phyloP scores from a whole-genome alignment of 306 rosid genomes.

The Lathyrus tuberosus region DNA sequence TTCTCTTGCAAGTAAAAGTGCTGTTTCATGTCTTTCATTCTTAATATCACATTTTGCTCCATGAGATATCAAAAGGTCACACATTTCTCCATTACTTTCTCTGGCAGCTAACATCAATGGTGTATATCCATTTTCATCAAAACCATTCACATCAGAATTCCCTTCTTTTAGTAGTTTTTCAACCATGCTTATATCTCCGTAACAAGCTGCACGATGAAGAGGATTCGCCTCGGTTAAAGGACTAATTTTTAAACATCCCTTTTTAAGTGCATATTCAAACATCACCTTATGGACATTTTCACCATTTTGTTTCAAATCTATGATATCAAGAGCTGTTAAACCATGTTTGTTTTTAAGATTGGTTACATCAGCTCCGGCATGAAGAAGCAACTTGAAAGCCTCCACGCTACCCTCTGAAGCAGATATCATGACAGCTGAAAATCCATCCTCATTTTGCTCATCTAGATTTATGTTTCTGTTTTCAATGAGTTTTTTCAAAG shows the following conservation, averaged over 20 bases:
- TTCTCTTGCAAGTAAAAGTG: constrained; percentile 54
- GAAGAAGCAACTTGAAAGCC: constrained; percentile 53
- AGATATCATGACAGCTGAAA: constrained; percentile 68
- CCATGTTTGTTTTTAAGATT: constrained; percentile 51
- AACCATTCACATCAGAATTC: constrained; percentile 46
- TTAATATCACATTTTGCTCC: constrained; percentile 55
- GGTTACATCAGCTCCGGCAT: constrained; percentile 56
- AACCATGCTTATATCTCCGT: constrained; percentile 44
- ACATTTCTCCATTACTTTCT: constrained; percentile 45
- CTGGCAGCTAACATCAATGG: constrained; percentile 73
- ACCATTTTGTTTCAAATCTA: constrained; percentile 41
- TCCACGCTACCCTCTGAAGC: constrained; percentile 46
- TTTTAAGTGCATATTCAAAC: constrained; percentile 45
- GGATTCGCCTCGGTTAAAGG: constrained; percentile 35
- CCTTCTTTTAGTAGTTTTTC: constrained; percentile 39
- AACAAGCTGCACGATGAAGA: constrained; percentile 52
- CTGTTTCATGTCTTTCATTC: constrained; percentile 54
- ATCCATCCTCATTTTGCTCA: constrained; percentile 62
- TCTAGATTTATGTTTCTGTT: constrained; percentile 39
- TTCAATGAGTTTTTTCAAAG: constrained; percentile 54
- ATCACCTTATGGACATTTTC: constrained; percentile 47
- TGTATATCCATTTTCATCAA: constrained; percentile 52
- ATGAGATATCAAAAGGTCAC: constrained; percentile 53
- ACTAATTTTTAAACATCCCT: background rate
- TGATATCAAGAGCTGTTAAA: constrained; percentile 49